phyloP scores from a whole-genome alignment of 768 basidiomycete genomes.

The Kondoa subrosea region DNA sequence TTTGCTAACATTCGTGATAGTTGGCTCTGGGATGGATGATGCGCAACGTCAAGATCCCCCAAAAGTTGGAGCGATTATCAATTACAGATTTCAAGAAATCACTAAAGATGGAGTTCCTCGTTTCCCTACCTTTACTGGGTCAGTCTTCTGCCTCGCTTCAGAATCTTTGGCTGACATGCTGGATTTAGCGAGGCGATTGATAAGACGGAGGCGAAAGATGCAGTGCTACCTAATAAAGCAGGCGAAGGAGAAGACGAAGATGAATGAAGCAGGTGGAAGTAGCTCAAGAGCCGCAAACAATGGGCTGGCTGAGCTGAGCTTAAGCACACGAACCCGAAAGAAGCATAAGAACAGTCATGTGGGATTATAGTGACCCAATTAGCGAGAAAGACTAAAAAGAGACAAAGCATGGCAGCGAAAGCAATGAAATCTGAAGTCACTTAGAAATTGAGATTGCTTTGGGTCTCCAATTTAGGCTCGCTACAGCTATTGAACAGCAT shows the following conservation, averaged over 20 bases:
- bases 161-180: neutral
- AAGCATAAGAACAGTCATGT: too few species aligned
- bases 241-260: neutral
- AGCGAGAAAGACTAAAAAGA: too few species aligned
- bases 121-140: slow-evolving; percentile 24
- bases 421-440: too few species aligned
- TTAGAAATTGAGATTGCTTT: too few species aligned
- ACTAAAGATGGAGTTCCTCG: slow-evolving; percentile 20
- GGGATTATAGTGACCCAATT: too few species aligned
- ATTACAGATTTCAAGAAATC: slow-evolving; percentile 21
- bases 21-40: slow-evolving; percentile 24
- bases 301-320: too few species aligned
- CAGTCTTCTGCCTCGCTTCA: neutral
- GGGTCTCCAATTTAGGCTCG: too few species aligned
- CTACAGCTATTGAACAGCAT: too few species aligned
- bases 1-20: slow-evolving; percentile 5
- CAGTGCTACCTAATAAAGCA: neutral
- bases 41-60: slow-evolving; percentile 18
- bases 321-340: too few species aligned
- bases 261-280: too few species aligned
- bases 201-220: slow-evolving; percentile 1
- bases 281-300: too few species aligned
- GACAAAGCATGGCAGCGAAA: too few species aligned
- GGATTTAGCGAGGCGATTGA: neutral
- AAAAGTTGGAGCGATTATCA: slow-evolving; percentile 6